Evolutionary conservation across 129 eudicot genomes (phyloP), one percentile per base, ranked within the genome.

Genomic region (Arctium lappa): DNA sequence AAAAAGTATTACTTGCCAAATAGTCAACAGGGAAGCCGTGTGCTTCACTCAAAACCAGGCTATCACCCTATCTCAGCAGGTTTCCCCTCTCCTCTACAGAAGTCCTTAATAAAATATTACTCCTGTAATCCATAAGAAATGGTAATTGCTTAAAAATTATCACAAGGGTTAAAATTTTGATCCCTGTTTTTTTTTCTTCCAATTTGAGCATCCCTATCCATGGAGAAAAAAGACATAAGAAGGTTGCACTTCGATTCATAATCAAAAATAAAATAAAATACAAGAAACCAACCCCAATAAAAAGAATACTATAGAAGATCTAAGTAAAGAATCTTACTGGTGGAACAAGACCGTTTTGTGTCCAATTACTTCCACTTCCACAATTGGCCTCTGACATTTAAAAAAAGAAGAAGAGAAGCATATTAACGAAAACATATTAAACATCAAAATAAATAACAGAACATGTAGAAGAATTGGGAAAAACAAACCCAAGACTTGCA

Each of bases 291-390:
- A 37, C 53, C 50, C 29, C 30, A 18, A 16, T 4, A 18, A 27
- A 75, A 29, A 16, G 38, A 18, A 48, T 48, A 36, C 6, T 53
- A 56, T 16, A 53, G 15, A 46, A 77, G 71, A 72, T 48, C 29
- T 69, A 36, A 75, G 48, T 6, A 9, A 79, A 75, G 38, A 85
- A 70, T 65, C 96, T 88, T 90, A 95, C 99, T 87, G 97, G 90
- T 4, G 99, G 99, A 83, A 96, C 98, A 5, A 91, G 92, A 83
- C 94, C 99, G 76, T 96, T 80, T 96, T 96, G 88, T 96, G 98
- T 66, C 99, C 99, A 36, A 80, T 88, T 73, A 96, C 93, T 82
- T 91, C 95, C 73, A 96, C 93, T 82, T 91, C 95, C 73, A 91
- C 99, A 8, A 88, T 89, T 75, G 97, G 91, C 85, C 97, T 96